A percentile compares a stretch with the other conserved stretches of the same genome.
These are phyloP conservation scores for Aspergillus udagawae DNA, from an alignment of 2,329 filamentous ascomycete species.

Conservation along the genomic window DNA sequence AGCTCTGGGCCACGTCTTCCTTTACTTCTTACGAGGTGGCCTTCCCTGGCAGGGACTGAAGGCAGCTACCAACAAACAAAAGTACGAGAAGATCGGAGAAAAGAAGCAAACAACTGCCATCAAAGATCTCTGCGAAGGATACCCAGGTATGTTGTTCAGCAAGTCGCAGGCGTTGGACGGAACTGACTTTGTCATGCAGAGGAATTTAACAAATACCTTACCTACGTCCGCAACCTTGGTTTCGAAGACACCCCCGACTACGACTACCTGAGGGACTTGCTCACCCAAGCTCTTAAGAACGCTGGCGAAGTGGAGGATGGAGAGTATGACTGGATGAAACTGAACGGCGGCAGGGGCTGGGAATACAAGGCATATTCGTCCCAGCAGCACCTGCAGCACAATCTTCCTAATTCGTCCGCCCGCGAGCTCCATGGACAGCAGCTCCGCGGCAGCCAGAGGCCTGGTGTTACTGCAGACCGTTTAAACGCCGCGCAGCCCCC, in stretches of 20 bases:
- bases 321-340: conserved; percentile 99
- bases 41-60: conserved; percentile 66
- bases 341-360: conserved; percentile 90
- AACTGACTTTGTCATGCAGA: conserved; percentile 44
- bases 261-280: conserved; percentile 92
- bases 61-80: conserved; percentile 79
- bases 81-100: conserved; percentile 99
- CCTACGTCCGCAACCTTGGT: conserved; percentile 93
- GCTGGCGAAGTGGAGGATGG: conserved; percentile 93
- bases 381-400: conserved; percentile 72
- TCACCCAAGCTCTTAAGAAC: conserved; percentile 93
- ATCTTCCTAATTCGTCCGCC: conserved; percentile 76
- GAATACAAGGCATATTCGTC: conserved; percentile 70
- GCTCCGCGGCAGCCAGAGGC: conserved; percentile 57
- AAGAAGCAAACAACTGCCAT: conserved; percentile 98
- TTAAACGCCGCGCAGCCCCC: conserved; percentile 92
- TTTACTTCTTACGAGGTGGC: conserved; percentile 65
- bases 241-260: conserved; percentile 99
- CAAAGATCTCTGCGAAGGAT: conserved; percentile 94
- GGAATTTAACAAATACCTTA: conserved; percentile 96
- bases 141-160: conserved; percentile 57
- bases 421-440: conserved; percentile 72
- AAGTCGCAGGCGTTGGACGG: neutral
- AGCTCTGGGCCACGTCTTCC: conserved; percentile 68
- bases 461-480: conserved; percentile 73